Evolutionary conservation across 768 basidiomycete species (phyloP).

Genomic region (Lactarius tabidus): DNA sequence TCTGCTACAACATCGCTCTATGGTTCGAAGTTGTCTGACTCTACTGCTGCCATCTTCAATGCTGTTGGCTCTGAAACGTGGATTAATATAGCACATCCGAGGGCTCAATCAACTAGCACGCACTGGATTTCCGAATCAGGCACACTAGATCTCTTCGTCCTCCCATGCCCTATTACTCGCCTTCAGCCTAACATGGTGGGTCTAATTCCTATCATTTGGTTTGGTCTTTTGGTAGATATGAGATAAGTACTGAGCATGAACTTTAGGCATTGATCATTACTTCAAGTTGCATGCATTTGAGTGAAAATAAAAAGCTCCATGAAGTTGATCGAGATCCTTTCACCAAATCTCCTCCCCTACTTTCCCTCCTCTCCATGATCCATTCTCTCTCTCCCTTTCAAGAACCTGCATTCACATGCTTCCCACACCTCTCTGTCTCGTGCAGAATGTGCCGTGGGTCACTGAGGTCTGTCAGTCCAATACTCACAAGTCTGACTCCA

Average conservation of each 20-base stretch:
- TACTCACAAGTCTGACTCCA: no score
- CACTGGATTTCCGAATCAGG: slow-evolving; percentile 99
- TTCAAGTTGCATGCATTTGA: not conserved
- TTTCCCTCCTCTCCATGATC: no score
- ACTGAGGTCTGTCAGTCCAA: no score
- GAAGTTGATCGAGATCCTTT: no score
- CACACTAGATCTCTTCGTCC: slow-evolving; percentile 88
- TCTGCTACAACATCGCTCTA: slow-evolving; percentile 79
- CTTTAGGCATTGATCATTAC: slow-evolving; percentile 1
- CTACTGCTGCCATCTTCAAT: slow-evolving; percentile 89
- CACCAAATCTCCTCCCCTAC: no score
- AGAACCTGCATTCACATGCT: not conserved
- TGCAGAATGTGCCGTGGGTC: not conserved
- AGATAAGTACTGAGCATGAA: slow-evolving; percentile 1
- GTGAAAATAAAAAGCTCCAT: not conserved
- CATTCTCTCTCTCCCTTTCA: no score
- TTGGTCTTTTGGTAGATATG: not conserved
- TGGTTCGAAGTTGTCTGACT: slow-evolving; percentile 77
- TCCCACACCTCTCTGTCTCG: not conserved
- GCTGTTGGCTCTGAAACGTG: slow-evolving; percentile 89
- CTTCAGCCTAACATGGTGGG: slow-evolving; percentile 25
- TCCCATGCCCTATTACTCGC: slow-evolving; percentile 72
- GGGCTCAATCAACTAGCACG: slow-evolving; percentile 68
- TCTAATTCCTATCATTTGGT: slow-evolving; percentile 1
- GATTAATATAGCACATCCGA: slow-evolving; percentile 80